Conservation (phyloP, 371 early-diverging fungal genomes). For the Lichtheimia hyalospora region DNA sequence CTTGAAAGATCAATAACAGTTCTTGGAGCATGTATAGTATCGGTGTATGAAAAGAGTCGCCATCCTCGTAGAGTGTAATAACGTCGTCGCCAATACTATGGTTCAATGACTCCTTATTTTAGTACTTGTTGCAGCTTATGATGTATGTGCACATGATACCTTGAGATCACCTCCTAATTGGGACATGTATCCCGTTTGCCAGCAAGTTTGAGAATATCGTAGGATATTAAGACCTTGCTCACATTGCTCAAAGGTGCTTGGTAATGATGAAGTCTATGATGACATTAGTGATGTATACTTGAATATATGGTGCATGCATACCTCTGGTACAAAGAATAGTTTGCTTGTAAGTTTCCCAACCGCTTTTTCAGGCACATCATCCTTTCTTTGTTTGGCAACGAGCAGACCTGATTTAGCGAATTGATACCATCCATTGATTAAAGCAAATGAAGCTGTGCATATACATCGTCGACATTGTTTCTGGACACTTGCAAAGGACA, state of each 20-base stretch:
- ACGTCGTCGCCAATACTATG: slow-evolving; percentile 29
- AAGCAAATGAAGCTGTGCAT: slow-evolving; percentile 32
- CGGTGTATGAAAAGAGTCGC: slow-evolving; percentile 23
- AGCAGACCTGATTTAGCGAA: slow-evolving; percentile 7
- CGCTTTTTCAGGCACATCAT: slow-evolving; percentile 29
- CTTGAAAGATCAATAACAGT: slow-evolving; percentile 27
- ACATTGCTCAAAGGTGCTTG: slow-evolving; percentile 21
- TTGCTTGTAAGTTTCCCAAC: slow-evolving; percentile 37
- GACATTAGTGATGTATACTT: background rate
- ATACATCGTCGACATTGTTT: slow-evolving; percentile 16
- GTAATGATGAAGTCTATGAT: slow-evolving; percentile 9
- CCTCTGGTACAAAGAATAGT: slow-evolving; percentile 21
- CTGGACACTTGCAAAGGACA: slow-evolving; percentile 25
- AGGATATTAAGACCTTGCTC: slow-evolving; percentile 32
- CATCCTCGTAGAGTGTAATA: slow-evolving; percentile 23
- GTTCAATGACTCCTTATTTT: background rate
- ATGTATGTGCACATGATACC: slow-evolving; percentile 9
- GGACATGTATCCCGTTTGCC: slow-evolving; percentile 38
- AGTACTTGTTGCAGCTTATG: background rate
- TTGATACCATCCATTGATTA: slow-evolving; percentile 45
- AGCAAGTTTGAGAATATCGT: slow-evolving; percentile 31
- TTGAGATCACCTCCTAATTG: slow-evolving; percentile 34
- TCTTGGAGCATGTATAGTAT: slow-evolving; percentile 13
- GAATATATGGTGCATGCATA: background rate
- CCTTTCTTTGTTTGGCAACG: slow-evolving; percentile 5